A percentile compares a stretch with the other conserved stretches of the same genome.
Conservation (phyloP, 2,329 filamentous ascomycete species). For the Paradendryphiella salina region DNA sequence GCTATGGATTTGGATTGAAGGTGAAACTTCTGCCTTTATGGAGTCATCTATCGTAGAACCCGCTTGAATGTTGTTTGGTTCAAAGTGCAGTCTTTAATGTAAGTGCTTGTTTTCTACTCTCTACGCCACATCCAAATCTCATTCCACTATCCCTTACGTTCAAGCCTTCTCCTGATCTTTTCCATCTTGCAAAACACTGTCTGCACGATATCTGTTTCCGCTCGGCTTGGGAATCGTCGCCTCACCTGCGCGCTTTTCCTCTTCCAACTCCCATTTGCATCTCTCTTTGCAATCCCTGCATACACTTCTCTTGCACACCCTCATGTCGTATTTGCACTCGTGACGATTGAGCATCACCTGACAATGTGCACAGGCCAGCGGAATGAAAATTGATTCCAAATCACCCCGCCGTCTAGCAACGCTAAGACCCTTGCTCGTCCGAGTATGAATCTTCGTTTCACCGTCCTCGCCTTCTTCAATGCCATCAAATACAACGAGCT, state of each 20-base stretch:
- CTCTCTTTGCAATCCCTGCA: conserved; percentile 44
- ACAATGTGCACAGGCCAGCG: conserved; percentile 39
- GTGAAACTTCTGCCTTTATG: too few relatives aligned
- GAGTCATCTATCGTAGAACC: too few relatives aligned
- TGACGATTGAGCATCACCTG: conserved; percentile 39
- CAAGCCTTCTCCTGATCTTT: conserved; percentile 22
- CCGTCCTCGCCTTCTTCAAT: conserved; percentile 18
- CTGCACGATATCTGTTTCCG: conserved; percentile 33
- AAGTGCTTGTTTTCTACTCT: too few relatives aligned
- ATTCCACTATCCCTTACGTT: too few relatives aligned
- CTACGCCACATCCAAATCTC: too few relatives aligned
- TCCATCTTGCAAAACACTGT: conserved; percentile 30
- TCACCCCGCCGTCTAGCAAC: conserved; percentile 37
- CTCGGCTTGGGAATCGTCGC: conserved; percentile 10
- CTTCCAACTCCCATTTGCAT: conserved; percentile 34
- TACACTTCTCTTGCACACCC: conserved; percentile 38
- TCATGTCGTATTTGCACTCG: conserved; percentile 44
- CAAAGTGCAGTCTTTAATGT: too few relatives aligned
- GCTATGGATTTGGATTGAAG: conserved; percentile 43
- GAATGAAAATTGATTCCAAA: conserved; percentile 37
- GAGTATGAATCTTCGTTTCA: conserved; percentile 23
- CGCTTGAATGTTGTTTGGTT: neutral
- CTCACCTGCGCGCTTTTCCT: neutral
- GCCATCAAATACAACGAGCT: conserved; percentile 42
- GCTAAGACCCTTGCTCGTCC: conserved; percentile 38